phyloP scores from a whole-genome alignment of 257 asterid genomes.

The Sherardia arvensis region DNA sequence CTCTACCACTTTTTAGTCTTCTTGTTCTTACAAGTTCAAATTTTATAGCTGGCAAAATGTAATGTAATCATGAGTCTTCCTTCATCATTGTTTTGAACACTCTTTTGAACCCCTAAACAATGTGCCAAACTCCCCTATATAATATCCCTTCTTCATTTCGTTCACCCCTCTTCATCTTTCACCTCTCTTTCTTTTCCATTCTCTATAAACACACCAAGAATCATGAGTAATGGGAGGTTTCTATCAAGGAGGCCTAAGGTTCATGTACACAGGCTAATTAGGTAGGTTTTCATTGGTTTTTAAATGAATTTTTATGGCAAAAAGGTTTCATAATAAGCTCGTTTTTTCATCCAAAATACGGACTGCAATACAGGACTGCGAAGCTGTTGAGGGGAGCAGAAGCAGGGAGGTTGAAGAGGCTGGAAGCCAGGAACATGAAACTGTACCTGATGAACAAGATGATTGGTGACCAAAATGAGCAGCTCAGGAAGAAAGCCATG shows the following conservation, averaged over 20 bases:
- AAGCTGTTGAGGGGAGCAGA: conserved; percentile 13
- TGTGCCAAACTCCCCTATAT: conserved; percentile 4
- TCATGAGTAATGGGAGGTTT: conserved; percentile 1
- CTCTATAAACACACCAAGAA: neutral
- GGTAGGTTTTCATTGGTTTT: too few species aligned
- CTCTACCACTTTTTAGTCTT: neutral
- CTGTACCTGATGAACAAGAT: conserved; percentile 26
- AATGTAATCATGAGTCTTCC: conserved; percentile 21
- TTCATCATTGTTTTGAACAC: conserved; percentile 29
- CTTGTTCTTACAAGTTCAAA: neutral
- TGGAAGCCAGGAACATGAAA: conserved; percentile 30
- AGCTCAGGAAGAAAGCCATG: conserved; percentile 19
- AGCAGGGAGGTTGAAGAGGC: conserved; percentile 17
- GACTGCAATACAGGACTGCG: conserved; percentile 3
- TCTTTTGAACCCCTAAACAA: neutral
- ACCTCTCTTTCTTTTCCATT: neutral
- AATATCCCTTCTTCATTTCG: neutral
- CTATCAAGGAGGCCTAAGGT: conserved; percentile 3
- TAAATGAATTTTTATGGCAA: too few species aligned
- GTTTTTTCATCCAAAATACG: too few species aligned
- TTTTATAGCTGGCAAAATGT: conserved; percentile 16
- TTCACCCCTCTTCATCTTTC: neutral
- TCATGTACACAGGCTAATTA: conserved; percentile 3
- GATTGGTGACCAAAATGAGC: conserved; percentile 30
- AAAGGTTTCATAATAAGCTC: too few species aligned